A percentile compares a stretch with the other conserved stretches of the same genome.
Evolutionary conservation across 192 early-diverging fungal species (phyloP).

Genomic region (Coemansia sp.): DNA sequence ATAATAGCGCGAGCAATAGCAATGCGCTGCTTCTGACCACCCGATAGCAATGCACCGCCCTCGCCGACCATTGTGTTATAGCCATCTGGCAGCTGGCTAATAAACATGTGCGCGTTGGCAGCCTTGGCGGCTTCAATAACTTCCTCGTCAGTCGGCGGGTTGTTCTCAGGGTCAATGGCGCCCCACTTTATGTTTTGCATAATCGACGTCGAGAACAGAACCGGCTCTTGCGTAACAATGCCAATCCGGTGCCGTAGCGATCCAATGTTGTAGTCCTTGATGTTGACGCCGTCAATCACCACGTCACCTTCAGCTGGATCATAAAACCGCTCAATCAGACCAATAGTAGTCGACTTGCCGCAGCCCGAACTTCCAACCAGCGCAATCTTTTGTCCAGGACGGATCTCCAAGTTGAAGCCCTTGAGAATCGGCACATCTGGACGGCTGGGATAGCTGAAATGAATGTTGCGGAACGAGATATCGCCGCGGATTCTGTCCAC

Average conservation of each 20-base stretch:
- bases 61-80: constrained; percentile 91
- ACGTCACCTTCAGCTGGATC: constrained; percentile 62
- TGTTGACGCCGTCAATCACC: constrained; percentile 69
- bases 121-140: constrained; percentile 64
- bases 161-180: constrained; percentile 53
- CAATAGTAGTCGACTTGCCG: constrained; percentile 83
- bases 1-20: constrained; percentile 91
- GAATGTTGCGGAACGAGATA: constrained; percentile 74
- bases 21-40: constrained; percentile 95
- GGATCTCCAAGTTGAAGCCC: constrained; percentile 70
- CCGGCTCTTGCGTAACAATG: constrained; percentile 88
- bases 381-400: constrained; percentile 82
- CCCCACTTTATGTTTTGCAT: constrained; percentile 80
- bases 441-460: constrained; percentile 82
- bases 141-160: constrained; percentile 70
- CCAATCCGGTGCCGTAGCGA: constrained; percentile 86
- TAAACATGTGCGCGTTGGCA: constrained; percentile 76
- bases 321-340: constrained; percentile 87
- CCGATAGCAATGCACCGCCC: constrained; percentile 73
- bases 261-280: constrained; percentile 73
- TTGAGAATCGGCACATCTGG: constrained; percentile 80
- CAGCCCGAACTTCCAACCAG: constrained; percentile 86
- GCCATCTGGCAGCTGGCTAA: constrained; percentile 65
- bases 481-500: constrained; percentile 57
- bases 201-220: constrained; percentile 78